phyloP scores from a whole-genome alignment of 768 basidiomycete species.

The Russula emetica region DNA sequence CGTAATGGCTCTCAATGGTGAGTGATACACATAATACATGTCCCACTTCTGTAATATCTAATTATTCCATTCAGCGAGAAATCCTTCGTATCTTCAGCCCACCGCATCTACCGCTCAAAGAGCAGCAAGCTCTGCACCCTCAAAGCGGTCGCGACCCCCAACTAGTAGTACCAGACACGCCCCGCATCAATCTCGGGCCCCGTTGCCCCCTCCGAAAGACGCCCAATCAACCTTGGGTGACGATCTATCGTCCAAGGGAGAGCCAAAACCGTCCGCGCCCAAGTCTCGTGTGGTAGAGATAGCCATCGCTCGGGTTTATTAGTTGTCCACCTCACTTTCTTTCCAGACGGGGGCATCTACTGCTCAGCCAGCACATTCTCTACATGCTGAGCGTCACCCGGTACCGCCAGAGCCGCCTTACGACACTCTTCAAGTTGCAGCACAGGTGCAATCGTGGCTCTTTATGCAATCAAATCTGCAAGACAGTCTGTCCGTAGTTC shows the following conservation, averaged over 20 bases:
- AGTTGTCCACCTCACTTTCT: not conserved
- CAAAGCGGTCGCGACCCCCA: conserved; percentile 12
- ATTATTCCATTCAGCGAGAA: conserved; percentile 7
- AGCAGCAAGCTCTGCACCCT: conserved; percentile 14
- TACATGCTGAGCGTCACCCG: not conserved
- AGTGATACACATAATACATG: not conserved
- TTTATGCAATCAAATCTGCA: conserved; percentile 57
- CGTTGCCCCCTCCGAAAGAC: not conserved
- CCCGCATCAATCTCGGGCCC: conserved; percentile 5
- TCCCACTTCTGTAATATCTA: not conserved
- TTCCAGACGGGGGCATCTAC: conserved; percentile 1
- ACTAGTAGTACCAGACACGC: not conserved
- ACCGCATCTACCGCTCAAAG: conserved; percentile 27
- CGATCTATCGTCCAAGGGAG: not conserved
- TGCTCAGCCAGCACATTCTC: not conserved
- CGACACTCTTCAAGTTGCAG: conserved; percentile 44
- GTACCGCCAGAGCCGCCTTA: not conserved
- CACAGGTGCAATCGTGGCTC: conserved; percentile 55
- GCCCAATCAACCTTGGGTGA: not conserved
- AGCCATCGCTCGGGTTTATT: too few species aligned
- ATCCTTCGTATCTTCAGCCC: conserved; percentile 29
- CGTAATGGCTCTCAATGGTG: conserved; percentile 12
- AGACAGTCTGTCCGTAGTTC: conserved; percentile 43
- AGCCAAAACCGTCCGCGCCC: not conserved
- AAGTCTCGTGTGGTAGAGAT: conserved; percentile 4